phyloP scores from a whole-genome alignment of 2,329 filamentous ascomycete species.

The Aspergillus thermomutatus region DNA sequence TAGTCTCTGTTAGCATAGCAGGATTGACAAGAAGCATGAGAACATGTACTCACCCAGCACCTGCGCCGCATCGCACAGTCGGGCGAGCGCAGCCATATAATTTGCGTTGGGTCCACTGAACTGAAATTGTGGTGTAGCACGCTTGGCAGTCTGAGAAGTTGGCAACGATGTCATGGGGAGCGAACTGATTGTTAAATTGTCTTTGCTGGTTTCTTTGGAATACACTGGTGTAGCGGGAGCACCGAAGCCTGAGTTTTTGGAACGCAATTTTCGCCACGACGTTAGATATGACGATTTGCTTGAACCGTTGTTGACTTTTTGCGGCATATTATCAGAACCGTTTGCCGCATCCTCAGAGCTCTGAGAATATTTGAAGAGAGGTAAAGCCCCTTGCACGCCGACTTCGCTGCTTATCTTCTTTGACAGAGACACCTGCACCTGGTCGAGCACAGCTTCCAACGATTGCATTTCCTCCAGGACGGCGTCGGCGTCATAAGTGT shows the following conservation, averaged over 20 bases:
- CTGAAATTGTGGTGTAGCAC: conserved; percentile 64
- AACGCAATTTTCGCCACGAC: conserved; percentile 85
- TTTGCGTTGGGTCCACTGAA: conserved; percentile 81
- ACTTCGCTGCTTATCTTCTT: conserved; percentile 94
- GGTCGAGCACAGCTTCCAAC: conserved; percentile 80
- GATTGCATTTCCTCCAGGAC: conserved; percentile 92
- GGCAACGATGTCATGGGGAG: conserved; percentile 68
- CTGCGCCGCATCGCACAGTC: conserved; percentile 89
- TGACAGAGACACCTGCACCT: conserved; percentile 69
- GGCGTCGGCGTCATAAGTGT: conserved; percentile 86
- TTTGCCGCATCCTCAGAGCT: conserved; percentile 46
- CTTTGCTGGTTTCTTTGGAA: conserved; percentile 51
- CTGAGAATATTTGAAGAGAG: conserved; percentile 66
- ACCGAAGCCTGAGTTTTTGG: conserved; percentile 76
- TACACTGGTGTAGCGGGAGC: conserved; percentile 32
- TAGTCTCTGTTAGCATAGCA: conserved; percentile 10
- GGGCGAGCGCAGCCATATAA: conserved; percentile 88
- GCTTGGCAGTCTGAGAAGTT: conserved; percentile 66
- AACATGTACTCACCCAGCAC: conserved; percentile 65
- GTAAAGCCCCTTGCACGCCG: conserved; percentile 70
- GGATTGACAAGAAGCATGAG: not conserved
- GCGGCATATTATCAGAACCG: conserved; percentile 37
- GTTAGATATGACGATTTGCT: conserved; percentile 70
- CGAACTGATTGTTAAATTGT: conserved; percentile 65
- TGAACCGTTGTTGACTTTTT: conserved; percentile 57